Percentiles rank a stretch among this genome's conserved stretches.
These are phyloP conservation scores for Podosphaera leucotricha DNA, from an alignment of 2,329 filamentous ascomycete genomes.

Conservation along the genomic window DNA sequence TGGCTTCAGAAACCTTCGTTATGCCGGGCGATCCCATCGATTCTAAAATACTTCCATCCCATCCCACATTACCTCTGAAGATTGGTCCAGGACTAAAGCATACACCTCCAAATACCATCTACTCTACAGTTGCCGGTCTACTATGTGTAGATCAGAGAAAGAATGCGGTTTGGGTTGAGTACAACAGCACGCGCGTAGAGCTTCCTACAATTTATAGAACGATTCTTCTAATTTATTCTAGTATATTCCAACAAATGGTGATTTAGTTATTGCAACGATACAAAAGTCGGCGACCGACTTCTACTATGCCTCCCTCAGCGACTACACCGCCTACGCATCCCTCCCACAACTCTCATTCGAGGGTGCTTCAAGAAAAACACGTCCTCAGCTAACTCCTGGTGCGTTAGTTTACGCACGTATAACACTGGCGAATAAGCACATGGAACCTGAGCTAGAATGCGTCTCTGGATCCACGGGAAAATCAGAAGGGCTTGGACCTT, in stretches of 20 bases:
- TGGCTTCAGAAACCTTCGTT: conserved; percentile 32
- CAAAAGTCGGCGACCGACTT: conserved; percentile 51
- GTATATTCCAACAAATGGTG: conserved; percentile 60
- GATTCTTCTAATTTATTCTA: conserved; percentile 16
- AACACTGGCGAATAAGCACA: conserved; percentile 50
- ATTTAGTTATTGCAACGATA: conserved; percentile 74
- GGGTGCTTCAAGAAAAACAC: conserved; percentile 72
- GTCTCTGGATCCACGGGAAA: conserved; percentile 71
- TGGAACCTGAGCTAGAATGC: conserved; percentile 79
- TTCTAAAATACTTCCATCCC: conserved; percentile 37
- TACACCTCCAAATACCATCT: conserved; percentile 51
- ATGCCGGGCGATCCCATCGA: conserved; percentile 65
- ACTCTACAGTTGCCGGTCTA: conserved; percentile 42
- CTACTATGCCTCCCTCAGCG: conserved; percentile 57
- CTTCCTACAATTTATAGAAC: background rate
- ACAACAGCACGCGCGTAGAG: conserved; percentile 41
- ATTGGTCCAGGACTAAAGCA: conserved; percentile 68
- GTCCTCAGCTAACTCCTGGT: conserved; percentile 51
- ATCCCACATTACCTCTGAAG: conserved; percentile 46
- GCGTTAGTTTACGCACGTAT: conserved; percentile 80
- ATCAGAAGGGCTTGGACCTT: conserved; percentile 61
- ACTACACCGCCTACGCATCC: conserved; percentile 37
- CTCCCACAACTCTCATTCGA: conserved; percentile 86
- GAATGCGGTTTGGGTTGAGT: conserved; percentile 58
- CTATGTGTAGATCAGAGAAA: conserved; percentile 46